Base-by-base conservation (phyloP, 768 basidiomycete species). In the Mycena galopus region DNA sequence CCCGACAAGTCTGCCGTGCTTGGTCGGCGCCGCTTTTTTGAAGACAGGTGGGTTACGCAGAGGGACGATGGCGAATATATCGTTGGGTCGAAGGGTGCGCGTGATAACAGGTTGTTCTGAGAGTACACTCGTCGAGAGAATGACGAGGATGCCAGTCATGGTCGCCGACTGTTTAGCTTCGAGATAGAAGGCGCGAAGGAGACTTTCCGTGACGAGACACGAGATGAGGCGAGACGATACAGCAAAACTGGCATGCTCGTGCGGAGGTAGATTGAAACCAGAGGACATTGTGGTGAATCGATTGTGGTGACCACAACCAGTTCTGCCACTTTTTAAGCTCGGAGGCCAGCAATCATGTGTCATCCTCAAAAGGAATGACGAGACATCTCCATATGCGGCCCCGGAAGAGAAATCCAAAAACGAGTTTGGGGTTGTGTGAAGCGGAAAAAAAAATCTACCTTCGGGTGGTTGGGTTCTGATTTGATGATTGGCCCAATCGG, bases 41-140 rank as follows among this genome's bases (percentile, higher is more conserved):
- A 88, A 82, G 2, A 88, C 82, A 3, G 89, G 89, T 23, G 84
- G 59, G 71, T 85, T 81, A 30, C 82, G 86, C 29, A 90, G 78
- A 6, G 88, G 87, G 21, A 89, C 81, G 37, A 89, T 81, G 35
- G 81, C 85, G 51, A 87, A 87, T 44, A 90, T 80, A 77, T 89
- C 88, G 59, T 78, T 77, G 42, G 82, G 78, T 56, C 79, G 77
- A 19, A 87, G 76, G 14, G 82, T 74, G 30, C 83, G 77, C 30
- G 82, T 72, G 50, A 84, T 76, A 32, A 80, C 61, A 16, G 80
- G 80, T 25, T 80, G 77, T 70, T 81, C 83, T 56, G 80, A 80
- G 69, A 81, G 77, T 32, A 85, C 75, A 72, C 81, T 81, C 7
- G 81, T 80, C 1, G 85, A 83, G 42, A 86, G 78, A 44, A 86